A percentile compares a stretch with the other conserved stretches of the same genome.
phyloP scores from a whole-genome alignment of 306 rosid species.

The Datisca glomerata region DNA sequence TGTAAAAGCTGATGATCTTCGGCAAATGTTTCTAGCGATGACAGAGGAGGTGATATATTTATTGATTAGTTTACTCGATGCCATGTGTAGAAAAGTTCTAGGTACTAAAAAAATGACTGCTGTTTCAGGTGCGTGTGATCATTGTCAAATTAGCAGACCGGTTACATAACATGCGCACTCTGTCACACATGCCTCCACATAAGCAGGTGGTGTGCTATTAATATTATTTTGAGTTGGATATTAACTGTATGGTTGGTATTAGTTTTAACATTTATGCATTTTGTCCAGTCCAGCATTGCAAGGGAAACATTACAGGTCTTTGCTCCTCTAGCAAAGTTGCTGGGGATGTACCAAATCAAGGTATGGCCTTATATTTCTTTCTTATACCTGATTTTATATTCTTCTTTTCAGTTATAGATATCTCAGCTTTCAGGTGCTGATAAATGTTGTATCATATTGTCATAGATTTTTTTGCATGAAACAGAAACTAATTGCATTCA shows the following conservation, averaged over 20 bases:
- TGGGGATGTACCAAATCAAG: slow-evolving; percentile 98
- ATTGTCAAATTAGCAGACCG: slow-evolving; percentile 96
- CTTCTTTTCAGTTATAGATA: too few species aligned
- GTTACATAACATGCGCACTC: slow-evolving; percentile 95
- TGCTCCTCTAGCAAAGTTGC: slow-evolving; percentile 99
- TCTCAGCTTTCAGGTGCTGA: too few species aligned
- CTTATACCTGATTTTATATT: not conserved
- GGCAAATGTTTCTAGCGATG: slow-evolving; percentile 99
- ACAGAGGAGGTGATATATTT: slow-evolving; percentile 75
- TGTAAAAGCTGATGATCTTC: slow-evolving; percentile 94
- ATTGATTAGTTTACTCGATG: slow-evolving; percentile 13
- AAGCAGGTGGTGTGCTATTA: slow-evolving; percentile 64
- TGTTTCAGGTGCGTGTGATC: slow-evolving; percentile 90
- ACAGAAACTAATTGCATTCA: too few species aligned
- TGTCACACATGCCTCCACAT: slow-evolving; percentile 92
- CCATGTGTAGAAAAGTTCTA: slow-evolving; percentile 8
- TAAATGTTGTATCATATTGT: too few species aligned
- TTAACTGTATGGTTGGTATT: slow-evolving; percentile 9
- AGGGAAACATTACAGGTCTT: slow-evolving; percentile 94
- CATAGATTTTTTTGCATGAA: too few species aligned
- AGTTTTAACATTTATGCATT: slow-evolving; percentile 14
- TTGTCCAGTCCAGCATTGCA: slow-evolving; percentile 79
- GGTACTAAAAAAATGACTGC: slow-evolving; percentile 15
- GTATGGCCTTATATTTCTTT: slow-evolving; percentile 23
- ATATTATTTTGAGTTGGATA: slow-evolving; percentile 12